phyloP scores from a whole-genome alignment of 257 asterid genomes.

The Nicotiana noctiflora region DNA sequence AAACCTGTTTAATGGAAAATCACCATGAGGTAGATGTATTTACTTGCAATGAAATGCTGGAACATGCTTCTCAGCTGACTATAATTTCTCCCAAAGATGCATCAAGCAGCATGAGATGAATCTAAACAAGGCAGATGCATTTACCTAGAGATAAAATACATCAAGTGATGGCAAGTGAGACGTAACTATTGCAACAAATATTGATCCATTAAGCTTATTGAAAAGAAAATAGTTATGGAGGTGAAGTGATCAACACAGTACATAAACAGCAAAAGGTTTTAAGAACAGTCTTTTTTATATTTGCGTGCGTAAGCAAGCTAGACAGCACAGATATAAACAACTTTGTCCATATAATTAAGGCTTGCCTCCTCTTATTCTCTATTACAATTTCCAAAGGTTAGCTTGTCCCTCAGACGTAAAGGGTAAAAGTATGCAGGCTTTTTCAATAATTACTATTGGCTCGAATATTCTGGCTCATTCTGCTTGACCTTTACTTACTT shows the following conservation, averaged over 20 bases:
- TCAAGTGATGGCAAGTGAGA: not conserved
- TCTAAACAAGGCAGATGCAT: not conserved
- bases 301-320: not conserved
- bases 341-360: not conserved
- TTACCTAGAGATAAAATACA: not conserved
- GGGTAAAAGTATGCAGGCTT: not conserved
- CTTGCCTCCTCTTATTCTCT: not conserved
- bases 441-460: not conserved
- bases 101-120: not conserved
- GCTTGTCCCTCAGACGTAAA: not conserved
- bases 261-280: not conserved
- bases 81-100: not conserved
- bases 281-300: not conserved
- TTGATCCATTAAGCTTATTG: not conserved
- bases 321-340: not conserved
- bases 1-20: conserved; percentile 42
- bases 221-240: not conserved
- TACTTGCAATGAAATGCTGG: not conserved
- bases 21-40: not conserved
- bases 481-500: not conserved
- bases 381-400: not conserved
- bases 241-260: not conserved
- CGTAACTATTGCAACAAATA: not conserved
- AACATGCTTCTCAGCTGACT: conserved; percentile 3
- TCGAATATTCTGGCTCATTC: not conserved